These are phyloP conservation scores for Aspergillus haitiensis DNA, from an alignment of 495 filamentous ascomycete species.

Conservation along the genomic window DNA sequence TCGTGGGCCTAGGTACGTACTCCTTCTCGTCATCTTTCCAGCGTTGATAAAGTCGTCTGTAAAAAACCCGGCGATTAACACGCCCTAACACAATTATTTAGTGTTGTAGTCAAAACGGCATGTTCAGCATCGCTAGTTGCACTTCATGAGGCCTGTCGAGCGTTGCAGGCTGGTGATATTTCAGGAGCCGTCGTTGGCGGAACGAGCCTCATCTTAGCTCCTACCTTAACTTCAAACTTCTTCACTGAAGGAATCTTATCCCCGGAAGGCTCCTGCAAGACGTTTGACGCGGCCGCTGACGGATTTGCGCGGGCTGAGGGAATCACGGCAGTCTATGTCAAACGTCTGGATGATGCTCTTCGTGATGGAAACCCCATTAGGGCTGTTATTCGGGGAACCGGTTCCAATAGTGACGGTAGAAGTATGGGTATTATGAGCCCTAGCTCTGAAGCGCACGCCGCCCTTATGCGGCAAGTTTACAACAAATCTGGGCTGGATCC, in stretches of 20 bases:
- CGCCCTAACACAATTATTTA: constrained; percentile 9
- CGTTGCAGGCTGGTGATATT: constrained; percentile 38
- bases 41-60: too few species aligned
- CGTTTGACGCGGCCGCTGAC: constrained; percentile 60
- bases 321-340: constrained; percentile 39
- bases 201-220: constrained; percentile 42
- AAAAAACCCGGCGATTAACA: too few species aligned
- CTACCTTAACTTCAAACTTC: constrained; percentile 30
- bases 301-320: constrained; percentile 67
- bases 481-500: background rate
- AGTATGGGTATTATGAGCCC: constrained; percentile 11
- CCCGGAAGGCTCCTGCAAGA: constrained; percentile 43
- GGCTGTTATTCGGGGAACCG: constrained; percentile 41
- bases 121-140: constrained; percentile 38
- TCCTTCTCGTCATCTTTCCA: too few species aligned
- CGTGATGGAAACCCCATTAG: constrained; percentile 40
- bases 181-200: constrained; percentile 43
- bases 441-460: constrained; percentile 19
- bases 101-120: constrained; percentile 34
- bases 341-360: constrained; percentile 35
- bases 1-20: background rate
- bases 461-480: constrained; percentile 1
- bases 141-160: constrained; percentile 34
- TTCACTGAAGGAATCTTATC: constrained; percentile 30
- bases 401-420: constrained; percentile 38